Evolutionary conservation across 2,329 filamentous ascomycete species (phyloP).

Genomic region (Fusarium continuum): DNA sequence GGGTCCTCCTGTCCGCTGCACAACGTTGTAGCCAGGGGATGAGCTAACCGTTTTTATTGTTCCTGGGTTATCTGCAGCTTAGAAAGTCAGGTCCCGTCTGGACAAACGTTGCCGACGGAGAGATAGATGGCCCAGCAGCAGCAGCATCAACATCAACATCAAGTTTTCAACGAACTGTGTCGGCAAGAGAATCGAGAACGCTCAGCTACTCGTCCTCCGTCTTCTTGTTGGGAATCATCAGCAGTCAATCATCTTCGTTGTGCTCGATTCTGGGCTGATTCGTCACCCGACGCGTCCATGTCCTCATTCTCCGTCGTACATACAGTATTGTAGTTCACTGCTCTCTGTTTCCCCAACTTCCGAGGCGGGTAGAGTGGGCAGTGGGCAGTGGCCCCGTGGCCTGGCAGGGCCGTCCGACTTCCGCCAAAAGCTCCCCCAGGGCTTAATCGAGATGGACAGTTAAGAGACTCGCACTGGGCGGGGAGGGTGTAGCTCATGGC

Average conservation of each 20-base stretch:
- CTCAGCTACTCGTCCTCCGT: slow-evolving; percentile 24
- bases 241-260: slow-evolving; percentile 16
- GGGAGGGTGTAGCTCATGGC: slow-evolving; percentile 25
- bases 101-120: slow-evolving; percentile 7
- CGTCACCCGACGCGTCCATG: slow-evolving; percentile 41
- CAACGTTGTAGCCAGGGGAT: slow-evolving; percentile 32
- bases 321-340: slow-evolving; percentile 25
- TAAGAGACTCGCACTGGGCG: slow-evolving; percentile 39
- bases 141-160: too few species aligned
- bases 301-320: slow-evolving; percentile 38
- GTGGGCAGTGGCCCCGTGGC: slow-evolving; percentile 37
- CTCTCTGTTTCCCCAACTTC: slow-evolving; percentile 40
- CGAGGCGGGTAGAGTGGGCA: slow-evolving; percentile 36
- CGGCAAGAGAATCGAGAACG: not conserved
- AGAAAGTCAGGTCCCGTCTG: slow-evolving; percentile 20
- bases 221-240: slow-evolving; percentile 31
- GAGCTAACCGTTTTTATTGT: slow-evolving; percentile 22
- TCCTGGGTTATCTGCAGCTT: slow-evolving; percentile 23
- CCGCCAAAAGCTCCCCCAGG: slow-evolving; percentile 14
- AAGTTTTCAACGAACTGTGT: slow-evolving; percentile 13
- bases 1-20: slow-evolving; percentile 30
- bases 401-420: slow-evolving; percentile 23
- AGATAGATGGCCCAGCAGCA: not conserved
- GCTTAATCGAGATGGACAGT: slow-evolving; percentile 34
- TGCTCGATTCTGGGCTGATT: slow-evolving; percentile 43